Conservation (phyloP, 2,329 filamentous ascomycete genomes). For the Aureobasidium pullulans region DNA sequence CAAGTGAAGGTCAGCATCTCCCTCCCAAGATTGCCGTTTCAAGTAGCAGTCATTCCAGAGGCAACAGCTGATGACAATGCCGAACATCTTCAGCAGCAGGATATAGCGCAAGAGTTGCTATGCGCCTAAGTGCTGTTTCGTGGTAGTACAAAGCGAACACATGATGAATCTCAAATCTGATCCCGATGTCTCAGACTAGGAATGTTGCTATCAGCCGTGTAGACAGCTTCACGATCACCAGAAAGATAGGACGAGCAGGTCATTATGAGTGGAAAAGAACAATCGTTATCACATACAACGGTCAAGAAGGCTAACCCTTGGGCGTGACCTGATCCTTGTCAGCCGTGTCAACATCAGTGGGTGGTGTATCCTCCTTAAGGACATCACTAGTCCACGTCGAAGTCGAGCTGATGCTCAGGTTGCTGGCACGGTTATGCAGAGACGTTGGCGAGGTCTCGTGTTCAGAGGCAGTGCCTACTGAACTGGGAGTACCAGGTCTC, state of each 20-base stretch:
- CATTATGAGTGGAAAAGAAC: background rate
- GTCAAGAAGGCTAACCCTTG: background rate
- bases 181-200: background rate
- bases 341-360: conserved; percentile 15
- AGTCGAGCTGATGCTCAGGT: conserved; percentile 14
- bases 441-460: background rate
- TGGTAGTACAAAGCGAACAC: background rate
- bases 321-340: conserved; percentile 3
- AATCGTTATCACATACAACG: conserved; percentile 3
- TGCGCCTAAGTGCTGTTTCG: background rate
- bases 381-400: conserved; percentile 15
- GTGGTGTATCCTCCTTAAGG: conserved; percentile 16
- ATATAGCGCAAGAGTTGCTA: background rate
- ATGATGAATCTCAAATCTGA: background rate
- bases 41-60: too few species aligned
- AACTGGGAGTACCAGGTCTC: background rate
- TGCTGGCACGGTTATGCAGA: conserved; percentile 15
- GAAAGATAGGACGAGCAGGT: background rate
- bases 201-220: background rate
- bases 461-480: background rate
- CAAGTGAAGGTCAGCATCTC: background rate
- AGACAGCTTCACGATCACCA: background rate
- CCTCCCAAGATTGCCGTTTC: background rate
- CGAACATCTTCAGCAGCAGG: background rate
- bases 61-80: background rate